phyloP scores from a whole-genome alignment of 2,329 filamentous ascomycete genomes.

The Hypoxylon sp. region DNA sequence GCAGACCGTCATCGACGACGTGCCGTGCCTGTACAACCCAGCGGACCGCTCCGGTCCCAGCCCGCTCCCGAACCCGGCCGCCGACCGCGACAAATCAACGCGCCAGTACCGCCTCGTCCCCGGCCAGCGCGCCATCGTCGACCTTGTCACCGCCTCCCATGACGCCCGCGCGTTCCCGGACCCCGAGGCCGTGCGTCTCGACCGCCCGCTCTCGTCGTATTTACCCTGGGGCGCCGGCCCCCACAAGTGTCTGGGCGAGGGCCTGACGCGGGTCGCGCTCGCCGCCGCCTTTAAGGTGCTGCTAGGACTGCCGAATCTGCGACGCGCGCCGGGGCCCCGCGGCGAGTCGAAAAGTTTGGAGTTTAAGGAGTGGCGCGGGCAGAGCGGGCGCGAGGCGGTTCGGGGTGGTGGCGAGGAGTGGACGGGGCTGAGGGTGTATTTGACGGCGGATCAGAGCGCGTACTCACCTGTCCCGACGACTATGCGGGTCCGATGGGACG shows the following conservation, averaged over 20 bases:
- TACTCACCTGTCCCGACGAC: conserved; percentile 38
- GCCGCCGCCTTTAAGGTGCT: conserved; percentile 34
- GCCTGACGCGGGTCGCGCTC: conserved; percentile 31
- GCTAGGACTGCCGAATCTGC: conserved; percentile 18
- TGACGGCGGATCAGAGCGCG: conserved; percentile 35
- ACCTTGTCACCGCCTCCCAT: conserved; percentile 39
- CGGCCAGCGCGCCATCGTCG: conserved; percentile 28
- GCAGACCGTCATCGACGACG: conserved; percentile 46
- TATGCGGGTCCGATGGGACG: conserved; percentile 38
- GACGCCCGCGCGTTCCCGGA: conserved; percentile 31
- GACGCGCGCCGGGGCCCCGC: conserved; percentile 30
- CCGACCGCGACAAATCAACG: conserved; percentile 16
- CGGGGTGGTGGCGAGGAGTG: conserved; percentile 30
- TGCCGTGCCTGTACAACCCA: conserved; percentile 39
- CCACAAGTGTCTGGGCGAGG: conserved; percentile 32
- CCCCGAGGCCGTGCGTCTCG: conserved; percentile 33
- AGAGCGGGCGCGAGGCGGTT: conserved; percentile 30
- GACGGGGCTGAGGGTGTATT: conserved; percentile 34
- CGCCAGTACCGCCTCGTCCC: conserved; percentile 31
- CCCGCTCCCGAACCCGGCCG: conserved; percentile 34
- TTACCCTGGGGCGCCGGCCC: conserved; percentile 29
- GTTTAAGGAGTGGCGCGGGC: conserved; percentile 40
- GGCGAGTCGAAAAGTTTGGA: conserved; percentile 26
- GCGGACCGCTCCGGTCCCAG: conserved; percentile 37
- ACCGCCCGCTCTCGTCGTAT: conserved; percentile 30